phyloP scores from a whole-genome alignment of 345 rosid genomes.

The Turnera subulata region DNA sequence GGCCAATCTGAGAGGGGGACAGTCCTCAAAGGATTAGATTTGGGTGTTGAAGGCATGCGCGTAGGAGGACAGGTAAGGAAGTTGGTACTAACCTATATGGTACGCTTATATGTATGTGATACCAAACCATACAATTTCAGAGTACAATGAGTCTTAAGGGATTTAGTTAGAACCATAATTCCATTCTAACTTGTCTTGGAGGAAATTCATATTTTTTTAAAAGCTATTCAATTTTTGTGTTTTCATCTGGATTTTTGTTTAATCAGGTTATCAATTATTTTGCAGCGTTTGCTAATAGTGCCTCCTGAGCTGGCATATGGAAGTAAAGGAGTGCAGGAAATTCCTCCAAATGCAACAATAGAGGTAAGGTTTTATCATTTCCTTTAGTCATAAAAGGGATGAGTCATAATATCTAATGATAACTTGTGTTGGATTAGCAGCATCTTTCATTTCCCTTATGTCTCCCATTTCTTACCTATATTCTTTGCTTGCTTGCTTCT shows the following conservation, averaged over 20 bases:
- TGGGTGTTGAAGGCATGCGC: slow-evolving; percentile 91
- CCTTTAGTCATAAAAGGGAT: background rate
- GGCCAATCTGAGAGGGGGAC: slow-evolving; percentile 86
- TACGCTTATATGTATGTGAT: background rate
- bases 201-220: background rate
- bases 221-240: too few species aligned
- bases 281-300: slow-evolving; percentile 72
- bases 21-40: slow-evolving; percentile 90
- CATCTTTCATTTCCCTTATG: too few species aligned
- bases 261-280: background rate
- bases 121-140: background rate
- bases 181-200: too few species aligned
- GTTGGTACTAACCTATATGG: background rate
- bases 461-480: too few species aligned
- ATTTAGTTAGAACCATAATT: too few species aligned
- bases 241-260: too few species aligned
- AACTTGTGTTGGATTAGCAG: background rate
- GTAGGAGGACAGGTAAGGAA: slow-evolving; percentile 85
- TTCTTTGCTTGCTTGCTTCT: too few species aligned
- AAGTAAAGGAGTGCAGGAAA: slow-evolving; percentile 92
- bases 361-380: slow-evolving; percentile 47
- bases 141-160: too few species aligned
- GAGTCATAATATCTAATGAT: background rate
- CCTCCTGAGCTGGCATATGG: slow-evolving; percentile 96
- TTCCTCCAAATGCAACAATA: slow-evolving; percentile 95